Evolutionary conservation across 1,284 basidiomycete genomes (phyloP), one percentile per base, ranked within the genome.

Genomic region (Sanghuangporus sanghuang): DNA sequence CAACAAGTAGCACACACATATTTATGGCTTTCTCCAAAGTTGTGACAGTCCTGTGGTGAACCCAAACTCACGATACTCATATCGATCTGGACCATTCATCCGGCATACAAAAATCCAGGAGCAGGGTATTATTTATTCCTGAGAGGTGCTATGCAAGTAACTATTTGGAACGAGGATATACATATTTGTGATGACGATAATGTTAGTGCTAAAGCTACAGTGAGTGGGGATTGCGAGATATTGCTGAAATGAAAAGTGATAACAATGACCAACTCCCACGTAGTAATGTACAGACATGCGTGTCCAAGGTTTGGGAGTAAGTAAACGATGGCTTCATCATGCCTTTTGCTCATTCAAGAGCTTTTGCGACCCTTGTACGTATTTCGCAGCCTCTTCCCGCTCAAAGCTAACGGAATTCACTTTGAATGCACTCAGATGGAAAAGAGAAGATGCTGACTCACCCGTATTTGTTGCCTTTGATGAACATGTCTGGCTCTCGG

Each of bases 401-500:
- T 92, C 85, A 69, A 95, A 94, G 23, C 90, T 92, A 46, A 62
- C 27, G 27, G 56, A n/a, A 18, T 40, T 66, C 44, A 65, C 60
- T 71, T 21, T 71, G 64, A 55, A 67, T 53, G 39, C 61, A 35
- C 53, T 57, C 32, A 44, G 62, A 36, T 42, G 36, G 32, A 18
- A 56, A 57, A 55, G 58, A 46, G 16, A 32, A 36, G 21, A 12
- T 11, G 44, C 7, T 46, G 44, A 77, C 89, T 74, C 72, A 92
- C 91, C 85, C 90, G 63, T 87, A 78, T 61, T 83, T 85, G 57
- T 77, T 81, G 5, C 94, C 95, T 73, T 94, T 93, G 49, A 86
- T 77, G 68, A 84, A 80, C 83, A 96, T 94, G 67, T 89, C 83
- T 9, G 95, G 92, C 72, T 97, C 95, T n/a, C 88, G 83, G 42